These are phyloP conservation scores for Ophiorrhiza pumila DNA, from an alignment of 257 asterid genomes.

Conservation along the genomic window DNA sequence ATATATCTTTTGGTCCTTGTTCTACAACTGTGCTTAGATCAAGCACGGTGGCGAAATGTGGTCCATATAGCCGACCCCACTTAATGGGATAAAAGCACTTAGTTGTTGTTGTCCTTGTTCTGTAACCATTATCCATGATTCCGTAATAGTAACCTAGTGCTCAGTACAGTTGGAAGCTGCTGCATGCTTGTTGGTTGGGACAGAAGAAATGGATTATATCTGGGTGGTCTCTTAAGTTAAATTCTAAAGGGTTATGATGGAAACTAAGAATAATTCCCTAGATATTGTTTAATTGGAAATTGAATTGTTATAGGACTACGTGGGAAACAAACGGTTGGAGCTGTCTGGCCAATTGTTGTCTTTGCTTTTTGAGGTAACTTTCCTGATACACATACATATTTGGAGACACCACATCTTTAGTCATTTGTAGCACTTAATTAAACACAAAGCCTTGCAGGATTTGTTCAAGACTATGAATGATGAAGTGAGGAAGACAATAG, in stretches of 20 bases:
- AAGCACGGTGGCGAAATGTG: no score
- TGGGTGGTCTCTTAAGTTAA: background rate
- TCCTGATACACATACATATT: background rate
- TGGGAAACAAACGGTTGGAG: constrained; percentile 94
- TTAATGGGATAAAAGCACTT: no score
- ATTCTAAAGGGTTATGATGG: background rate
- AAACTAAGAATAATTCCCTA: background rate
- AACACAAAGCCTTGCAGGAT: constrained; percentile 48
- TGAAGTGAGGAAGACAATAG: constrained; percentile 41
- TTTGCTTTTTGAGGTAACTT: constrained; percentile 83
- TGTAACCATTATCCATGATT: no score
- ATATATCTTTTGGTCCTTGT: no score
- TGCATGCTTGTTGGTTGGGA: no score
- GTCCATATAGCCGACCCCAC: no score
- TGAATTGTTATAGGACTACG: constrained; percentile 56
- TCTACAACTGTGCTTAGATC: no score
- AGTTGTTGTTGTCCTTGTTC: no score
- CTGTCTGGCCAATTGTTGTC: constrained; percentile 87
- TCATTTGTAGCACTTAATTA: constrained; percentile 13
- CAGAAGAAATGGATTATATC: no score
- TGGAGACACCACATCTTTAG: background rate
- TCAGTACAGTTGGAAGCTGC: no score
- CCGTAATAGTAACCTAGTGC: no score
- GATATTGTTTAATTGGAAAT: background rate
- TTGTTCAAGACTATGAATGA: constrained; percentile 88